phyloP scores from a whole-genome alignment of 2,329 filamentous ascomycete genomes.

The Penicillium sp. region DNA sequence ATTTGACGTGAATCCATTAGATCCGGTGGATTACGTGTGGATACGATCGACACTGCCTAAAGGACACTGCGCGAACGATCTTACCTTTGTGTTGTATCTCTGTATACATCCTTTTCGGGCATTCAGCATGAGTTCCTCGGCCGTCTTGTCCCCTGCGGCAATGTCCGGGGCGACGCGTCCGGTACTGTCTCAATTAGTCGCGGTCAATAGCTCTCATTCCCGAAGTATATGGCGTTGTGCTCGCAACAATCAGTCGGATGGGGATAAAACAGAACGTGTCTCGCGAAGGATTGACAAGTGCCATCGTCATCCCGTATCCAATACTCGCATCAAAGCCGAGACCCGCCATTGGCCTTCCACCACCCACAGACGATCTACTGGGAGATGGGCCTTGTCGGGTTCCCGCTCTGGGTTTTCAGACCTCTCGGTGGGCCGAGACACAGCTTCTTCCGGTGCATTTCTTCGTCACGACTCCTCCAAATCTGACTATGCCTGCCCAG shows the following conservation, averaged over 20 bases:
- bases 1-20: constrained; percentile 6
- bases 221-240: constrained; percentile 11
- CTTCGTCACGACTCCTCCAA: constrained; percentile 35
- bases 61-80: constrained; percentile 7
- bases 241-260: constrained; percentile 7
- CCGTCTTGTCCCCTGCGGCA: constrained; percentile 7
- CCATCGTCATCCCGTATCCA: constrained; percentile 10
- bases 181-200: constrained; percentile 8
- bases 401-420: constrained; percentile 11
- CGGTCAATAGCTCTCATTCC: constrained; percentile 3
- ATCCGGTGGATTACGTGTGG: constrained; percentile 11
- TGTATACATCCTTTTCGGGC: too few relatives aligned
- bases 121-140: constrained; percentile 14
- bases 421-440: constrained; percentile 5
- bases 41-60: constrained; percentile 13
- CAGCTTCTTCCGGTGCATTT: constrained; percentile 31
- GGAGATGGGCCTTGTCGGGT: constrained; percentile 3
- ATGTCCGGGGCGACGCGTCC: constrained; percentile 7
- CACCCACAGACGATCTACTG: constrained; percentile 3
- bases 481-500: constrained; percentile 24
- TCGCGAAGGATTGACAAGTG: constrained; percentile 6
- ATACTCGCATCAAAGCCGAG: constrained; percentile 4
- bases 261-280: constrained; percentile 9
- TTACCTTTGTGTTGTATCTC: too few relatives aligned
- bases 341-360: constrained; percentile 6